Conservation (phyloP, 2,329 filamentous ascomycete genomes). For the Aureobasidium lini region DNA sequence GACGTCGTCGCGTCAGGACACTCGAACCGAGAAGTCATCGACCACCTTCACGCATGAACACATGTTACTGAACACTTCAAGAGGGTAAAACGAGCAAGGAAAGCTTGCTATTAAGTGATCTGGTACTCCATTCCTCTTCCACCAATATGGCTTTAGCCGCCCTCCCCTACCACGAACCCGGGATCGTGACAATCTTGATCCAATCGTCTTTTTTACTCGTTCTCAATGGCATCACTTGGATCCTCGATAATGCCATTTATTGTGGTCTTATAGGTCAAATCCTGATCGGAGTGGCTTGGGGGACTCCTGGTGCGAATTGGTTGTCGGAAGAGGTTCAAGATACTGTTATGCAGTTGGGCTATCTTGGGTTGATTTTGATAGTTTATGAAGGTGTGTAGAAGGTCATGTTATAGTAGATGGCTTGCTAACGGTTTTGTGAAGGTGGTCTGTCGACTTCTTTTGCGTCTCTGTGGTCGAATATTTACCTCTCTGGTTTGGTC, state of each 20-base stretch:
- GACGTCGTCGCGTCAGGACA: too few species aligned
- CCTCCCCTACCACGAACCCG: conserved; percentile 16
- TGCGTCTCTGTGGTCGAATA: conserved; percentile 50
- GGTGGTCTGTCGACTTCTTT: conserved; percentile 54
- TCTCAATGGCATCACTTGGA: conserved; percentile 51
- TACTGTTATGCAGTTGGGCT: conserved; percentile 58
- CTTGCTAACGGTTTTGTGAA: conserved; percentile 18
- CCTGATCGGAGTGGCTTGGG: conserved; percentile 62
- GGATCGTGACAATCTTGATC: conserved; percentile 52
- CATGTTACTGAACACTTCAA: too few species aligned
- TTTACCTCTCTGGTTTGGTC: conserved; percentile 53
- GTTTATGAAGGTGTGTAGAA: conserved; percentile 56
- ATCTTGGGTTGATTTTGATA: conserved; percentile 63
- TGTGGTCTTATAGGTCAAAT: conserved; percentile 68
- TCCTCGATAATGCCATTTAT: conserved; percentile 54
- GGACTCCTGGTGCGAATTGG: conserved; percentile 57
- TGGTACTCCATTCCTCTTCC: too few species aligned
- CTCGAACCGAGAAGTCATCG: too few species aligned
- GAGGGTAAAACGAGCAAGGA: too few species aligned
- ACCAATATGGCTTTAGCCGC: conserved; percentile 3
- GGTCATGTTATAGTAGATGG: conserved; percentile 17
- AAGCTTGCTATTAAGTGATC: too few species aligned
- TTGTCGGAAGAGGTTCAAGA: conserved; percentile 47
- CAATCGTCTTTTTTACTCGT: conserved; percentile 55
- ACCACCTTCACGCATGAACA: too few species aligned